Evolutionary conservation across 2,329 filamentous ascomycete species (phyloP).

Genomic region (Phaeosphaeria sp.): DNA sequence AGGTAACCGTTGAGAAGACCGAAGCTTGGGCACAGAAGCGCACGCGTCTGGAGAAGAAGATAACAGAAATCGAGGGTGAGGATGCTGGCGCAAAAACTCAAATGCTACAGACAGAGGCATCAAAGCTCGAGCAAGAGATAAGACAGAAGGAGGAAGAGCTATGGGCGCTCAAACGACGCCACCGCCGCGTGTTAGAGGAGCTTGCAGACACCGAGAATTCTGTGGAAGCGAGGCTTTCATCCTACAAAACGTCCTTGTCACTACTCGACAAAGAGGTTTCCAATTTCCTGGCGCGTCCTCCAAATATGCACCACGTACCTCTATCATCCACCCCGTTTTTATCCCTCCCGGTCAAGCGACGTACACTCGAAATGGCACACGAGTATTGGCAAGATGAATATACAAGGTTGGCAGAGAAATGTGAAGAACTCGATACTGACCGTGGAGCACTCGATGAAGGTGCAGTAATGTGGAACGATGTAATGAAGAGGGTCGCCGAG

Average conservation of each 20-base stretch:
- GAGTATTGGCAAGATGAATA: slow-evolving; percentile 74
- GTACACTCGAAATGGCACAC: slow-evolving; percentile 73
- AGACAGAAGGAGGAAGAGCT: slow-evolving; percentile 69
- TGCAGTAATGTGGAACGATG: slow-evolving; percentile 69
- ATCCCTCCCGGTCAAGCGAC: slow-evolving; percentile 66
- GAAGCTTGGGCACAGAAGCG: slow-evolving; percentile 66
- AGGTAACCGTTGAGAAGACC: slow-evolving; percentile 65
- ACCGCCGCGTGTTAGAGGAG: slow-evolving; percentile 64
- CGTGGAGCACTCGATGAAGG: slow-evolving; percentile 71
- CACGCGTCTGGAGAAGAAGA: slow-evolving; percentile 60
- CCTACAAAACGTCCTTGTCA: slow-evolving; percentile 70
- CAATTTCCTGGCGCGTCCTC: slow-evolving; percentile 65
- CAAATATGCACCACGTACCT: slow-evolving; percentile 43
- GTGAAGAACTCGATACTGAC: slow-evolving; percentile 65
- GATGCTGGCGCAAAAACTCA: slow-evolving; percentile 64
- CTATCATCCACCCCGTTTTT: slow-evolving; percentile 58
- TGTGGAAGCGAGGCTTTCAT: slow-evolving; percentile 73
- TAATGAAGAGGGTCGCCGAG: slow-evolving; percentile 63
- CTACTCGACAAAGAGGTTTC: slow-evolving; percentile 70
- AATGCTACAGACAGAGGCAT: slow-evolving; percentile 58
- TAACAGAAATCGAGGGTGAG: slow-evolving; percentile 62
- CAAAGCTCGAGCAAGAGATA: slow-evolving; percentile 67
- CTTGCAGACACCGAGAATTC: slow-evolving; percentile 69
- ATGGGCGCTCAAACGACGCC: slow-evolving; percentile 64
- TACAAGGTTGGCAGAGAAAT: slow-evolving; percentile 61